A percentile compares a stretch with the other conserved stretches of the same genome.
These are phyloP conservation scores for Solanum clarkiae DNA, from an alignment of 257 asterid species.

Conservation along the genomic window DNA sequence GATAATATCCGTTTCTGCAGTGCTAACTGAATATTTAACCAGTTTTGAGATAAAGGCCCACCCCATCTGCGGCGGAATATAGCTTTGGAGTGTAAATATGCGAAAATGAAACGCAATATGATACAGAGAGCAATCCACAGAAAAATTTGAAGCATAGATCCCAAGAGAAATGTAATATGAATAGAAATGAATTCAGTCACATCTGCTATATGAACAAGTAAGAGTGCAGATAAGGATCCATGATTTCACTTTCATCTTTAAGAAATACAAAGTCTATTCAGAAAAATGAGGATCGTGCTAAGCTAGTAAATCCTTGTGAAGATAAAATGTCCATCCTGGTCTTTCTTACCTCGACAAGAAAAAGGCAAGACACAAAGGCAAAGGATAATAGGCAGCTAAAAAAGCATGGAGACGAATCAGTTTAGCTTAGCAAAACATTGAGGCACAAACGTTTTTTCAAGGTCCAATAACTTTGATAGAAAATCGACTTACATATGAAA, in stretches of 20 bases:
- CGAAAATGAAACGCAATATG: not conserved
- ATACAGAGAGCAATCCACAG: not conserved
- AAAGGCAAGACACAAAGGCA: not conserved
- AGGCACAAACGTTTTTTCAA: not conserved
- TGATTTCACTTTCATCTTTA: not conserved
- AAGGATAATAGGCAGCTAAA: not conserved
- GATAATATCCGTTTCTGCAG: conserved; percentile 78
- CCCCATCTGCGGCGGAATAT: conserved; percentile 69
- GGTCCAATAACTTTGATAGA: not conserved
- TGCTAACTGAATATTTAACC: conserved; percentile 65
- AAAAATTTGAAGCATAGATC: not conserved
- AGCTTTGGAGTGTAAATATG: not conserved
- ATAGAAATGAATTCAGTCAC: not conserved
- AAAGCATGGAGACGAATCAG: not conserved
- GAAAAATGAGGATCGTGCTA: not conserved
- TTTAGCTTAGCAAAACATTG: not conserved
- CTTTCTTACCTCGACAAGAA: not conserved
- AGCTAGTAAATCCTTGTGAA: not conserved
- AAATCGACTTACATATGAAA: not conserved
- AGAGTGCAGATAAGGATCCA: not conserved
- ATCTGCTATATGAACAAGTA: not conserved
- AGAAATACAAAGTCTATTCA: not conserved
- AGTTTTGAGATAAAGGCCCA: conserved; percentile 82
- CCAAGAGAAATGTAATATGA: not conserved
- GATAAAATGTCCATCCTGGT: not conserved